These are phyloP conservation scores for Elsinoe australis DNA, from an alignment of 2,329 filamentous ascomycete species.

Conservation along the genomic window DNA sequence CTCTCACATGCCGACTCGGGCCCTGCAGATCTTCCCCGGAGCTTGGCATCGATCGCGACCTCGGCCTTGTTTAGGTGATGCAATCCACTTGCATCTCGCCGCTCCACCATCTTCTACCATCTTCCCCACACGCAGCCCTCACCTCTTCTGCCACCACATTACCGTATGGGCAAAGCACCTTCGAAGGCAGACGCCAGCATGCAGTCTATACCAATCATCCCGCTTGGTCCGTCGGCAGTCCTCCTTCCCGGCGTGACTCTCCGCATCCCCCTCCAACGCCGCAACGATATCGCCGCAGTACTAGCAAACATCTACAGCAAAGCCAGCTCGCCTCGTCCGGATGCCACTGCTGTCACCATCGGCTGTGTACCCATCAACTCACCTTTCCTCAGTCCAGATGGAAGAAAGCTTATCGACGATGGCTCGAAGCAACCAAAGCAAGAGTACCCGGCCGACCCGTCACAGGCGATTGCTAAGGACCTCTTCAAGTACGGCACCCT, in stretches of 20 bases:
- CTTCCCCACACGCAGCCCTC: background rate
- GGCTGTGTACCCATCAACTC: conserved; percentile 82
- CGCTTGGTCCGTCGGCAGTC: conserved; percentile 70
- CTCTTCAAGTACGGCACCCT: conserved; percentile 77
- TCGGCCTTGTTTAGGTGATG: conserved; percentile 12
- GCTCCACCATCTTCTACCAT: conserved; percentile 10
- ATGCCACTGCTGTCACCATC: conserved; percentile 64
- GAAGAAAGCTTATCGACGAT: conserved; percentile 65
- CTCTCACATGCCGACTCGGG: background rate
- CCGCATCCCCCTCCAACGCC: conserved; percentile 73
- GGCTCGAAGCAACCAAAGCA: conserved; percentile 37
- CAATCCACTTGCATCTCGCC: conserved; percentile 2
- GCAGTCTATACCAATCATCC: conserved; percentile 61
- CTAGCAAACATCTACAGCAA: conserved; percentile 78
- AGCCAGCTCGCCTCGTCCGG: conserved; percentile 55
- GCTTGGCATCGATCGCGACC: conserved; percentile 3
- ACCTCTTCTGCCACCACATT: background rate
- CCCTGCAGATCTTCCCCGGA: background rate
- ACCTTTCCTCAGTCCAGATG: conserved; percentile 63
- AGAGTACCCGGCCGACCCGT: conserved; percentile 49
- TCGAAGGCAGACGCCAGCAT: conserved; percentile 12
- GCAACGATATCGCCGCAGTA: conserved; percentile 80
- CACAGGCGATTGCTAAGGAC: conserved; percentile 47
- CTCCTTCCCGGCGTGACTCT: conserved; percentile 80
- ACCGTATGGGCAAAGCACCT: conserved; percentile 16